Base-by-base conservation (phyloP, 2,329 filamentous ascomycete species). In the Aspergillus ochraceoroseus region DNA sequence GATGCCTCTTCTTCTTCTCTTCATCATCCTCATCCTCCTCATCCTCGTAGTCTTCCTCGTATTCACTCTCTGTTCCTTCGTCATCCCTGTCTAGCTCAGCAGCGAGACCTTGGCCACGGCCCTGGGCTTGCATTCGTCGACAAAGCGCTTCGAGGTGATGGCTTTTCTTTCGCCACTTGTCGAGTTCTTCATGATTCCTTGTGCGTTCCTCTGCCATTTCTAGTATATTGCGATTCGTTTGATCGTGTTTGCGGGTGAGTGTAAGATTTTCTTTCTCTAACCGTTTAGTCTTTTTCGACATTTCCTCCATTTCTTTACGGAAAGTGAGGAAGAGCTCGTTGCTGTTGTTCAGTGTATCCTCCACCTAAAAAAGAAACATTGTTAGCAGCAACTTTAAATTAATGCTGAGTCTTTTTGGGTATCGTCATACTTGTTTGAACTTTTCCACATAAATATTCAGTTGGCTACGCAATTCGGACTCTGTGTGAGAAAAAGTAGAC, bases 381-480 rank as follows among this genome's bases (percentile, higher is more conserved):
- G n/a, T n/a, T n/a, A n/a, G n/a, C n/a, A n/a, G n/a, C n/a, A n/a
- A n/a, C n/a, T n/a, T n/a, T n/a, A n/a, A n/a, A n/a, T n/a, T n/a
- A n/a, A n/a, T n/a, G n/a, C n/a, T n/a, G n/a, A n/a, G n/a, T n/a
- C n/a, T n/a, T n/a, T n/a, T n/a, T n/a, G n/a, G n/a, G n/a, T n/a
- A n/a, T n/a, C n/a, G n/a, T n/a, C n/a, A 66, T 79, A 95, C 90
- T 85, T 98, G 92, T 73, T 96, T 96, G 70, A 96, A 96, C 70
- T 96, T 98, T 63, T 98, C 92, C 17, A 95, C 90, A 58, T 98
- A 98, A 55, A 95, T 90, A 64, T 95, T 96, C 56, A 98, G 80
- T 67, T 98, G 92, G 56, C 87, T 94, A 45, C 92, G 76, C 40
- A 98, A 75, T 66, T 96, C 90, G 11, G 86, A 84, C 68, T 98